Base-by-base conservation (phyloP, 2,329 filamentous ascomycete species). In the Stachybotrys chlorohalonatus region DNA sequence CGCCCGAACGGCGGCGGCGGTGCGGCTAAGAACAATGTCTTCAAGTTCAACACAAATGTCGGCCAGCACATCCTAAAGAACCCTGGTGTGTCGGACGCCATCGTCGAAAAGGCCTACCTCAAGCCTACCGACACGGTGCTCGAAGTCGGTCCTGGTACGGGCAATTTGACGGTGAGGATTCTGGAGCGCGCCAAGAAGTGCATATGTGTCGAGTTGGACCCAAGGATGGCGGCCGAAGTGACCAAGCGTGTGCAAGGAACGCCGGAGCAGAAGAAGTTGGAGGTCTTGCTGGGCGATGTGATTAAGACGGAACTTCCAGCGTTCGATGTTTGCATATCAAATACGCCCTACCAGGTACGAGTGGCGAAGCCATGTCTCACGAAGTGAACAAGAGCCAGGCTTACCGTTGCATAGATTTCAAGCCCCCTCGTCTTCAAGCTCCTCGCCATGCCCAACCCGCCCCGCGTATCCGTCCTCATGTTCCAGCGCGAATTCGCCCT, bases 401-500 rank as follows among this genome's bases (percentile, higher is more conserved):
- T 42, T 42, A 13, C 9, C 36, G 36, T 13, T 24, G 58, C 69
- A 57, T 36, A 89, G 79, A 97, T 97, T 66, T 95, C 90, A 11
- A 91, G 86, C 59, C 94, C 93, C 2, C 78, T 99, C 50, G 91
- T 94, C 52, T 96, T 96, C 79, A 85, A 93, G 72, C 84, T 97
- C 50, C 82, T 97, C 52, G 83, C 89, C 31, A 84, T 93, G 59
- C 84, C 83, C 5, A 90, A 90, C 48, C 86, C 91, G 1, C 94
- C 94, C 0, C 78, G 93, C 39, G 85, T 84, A 57, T 92, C 87
- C 63, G 83, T 97, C 60, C 90, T 97, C 73, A 96, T 96, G 91
- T 94, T 95, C 65, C 93, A 97, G 75, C 85, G 91, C 66, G 93
- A 97, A 73, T 96, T 96, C 65, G 92, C 92, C 16, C 85, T 95